A percentile compares a stretch with the other conserved stretches of the same genome.
Conservation (phyloP, 305 asterid species). For the Solanum chacoense region DNA sequence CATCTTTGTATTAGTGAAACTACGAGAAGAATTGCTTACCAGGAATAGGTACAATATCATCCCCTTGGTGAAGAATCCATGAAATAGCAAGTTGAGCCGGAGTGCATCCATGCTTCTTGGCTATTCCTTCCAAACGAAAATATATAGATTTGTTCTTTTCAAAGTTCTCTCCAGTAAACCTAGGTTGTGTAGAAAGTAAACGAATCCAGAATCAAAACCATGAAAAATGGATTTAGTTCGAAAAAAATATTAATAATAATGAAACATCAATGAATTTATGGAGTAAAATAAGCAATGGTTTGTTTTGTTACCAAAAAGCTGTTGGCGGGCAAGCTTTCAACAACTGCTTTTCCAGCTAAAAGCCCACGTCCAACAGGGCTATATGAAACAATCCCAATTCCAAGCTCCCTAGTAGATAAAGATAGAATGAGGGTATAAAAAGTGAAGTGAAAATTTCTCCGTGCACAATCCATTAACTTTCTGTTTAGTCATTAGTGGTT, state of each 20-base stretch:
- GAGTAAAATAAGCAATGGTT: neutral
- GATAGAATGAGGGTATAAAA: neutral
- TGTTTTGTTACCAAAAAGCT: constrained; percentile 30
- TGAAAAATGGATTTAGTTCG: neutral
- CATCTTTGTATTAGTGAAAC: neutral
- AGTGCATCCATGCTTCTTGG: constrained; percentile 37
- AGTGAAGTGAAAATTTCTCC: neutral
- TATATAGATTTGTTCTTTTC: constrained; percentile 47
- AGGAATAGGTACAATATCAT: constrained; percentile 47
- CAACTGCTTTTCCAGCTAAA: constrained; percentile 39
- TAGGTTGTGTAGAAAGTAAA: constrained; percentile 22
- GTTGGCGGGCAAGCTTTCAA: constrained; percentile 27
- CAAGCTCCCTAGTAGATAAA: constrained; percentile 38
- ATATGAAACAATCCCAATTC: constrained; percentile 53
- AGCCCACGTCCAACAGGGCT: constrained; percentile 54
- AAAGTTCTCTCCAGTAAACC: constrained; percentile 49
- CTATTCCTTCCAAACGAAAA: constrained; percentile 27
- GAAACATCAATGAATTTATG: neutral
- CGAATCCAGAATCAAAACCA: neutral
- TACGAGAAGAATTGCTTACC: constrained; percentile 20
- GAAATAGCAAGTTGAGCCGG: constrained; percentile 59
- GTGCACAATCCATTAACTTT: neutral
- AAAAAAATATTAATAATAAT: neutral
- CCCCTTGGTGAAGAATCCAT: constrained; percentile 59
- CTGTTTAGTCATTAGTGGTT: neutral